These are phyloP conservation scores for Tricharina praecox DNA, from an alignment of 495 filamentous ascomycete species.

Conservation along the genomic window DNA sequence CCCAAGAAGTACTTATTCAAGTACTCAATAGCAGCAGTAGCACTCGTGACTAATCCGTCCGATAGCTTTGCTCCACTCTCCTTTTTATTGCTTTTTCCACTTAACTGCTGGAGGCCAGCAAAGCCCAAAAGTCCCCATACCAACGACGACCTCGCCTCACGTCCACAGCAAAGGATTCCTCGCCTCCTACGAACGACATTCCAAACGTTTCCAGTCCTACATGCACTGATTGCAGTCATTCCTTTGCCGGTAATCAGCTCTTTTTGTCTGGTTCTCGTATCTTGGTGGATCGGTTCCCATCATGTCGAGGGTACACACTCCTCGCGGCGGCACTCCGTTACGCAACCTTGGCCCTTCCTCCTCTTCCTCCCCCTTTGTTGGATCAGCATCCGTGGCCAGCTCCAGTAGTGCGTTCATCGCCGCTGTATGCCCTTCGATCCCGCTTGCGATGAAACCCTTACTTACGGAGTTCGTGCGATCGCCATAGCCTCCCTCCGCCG, in stretches of 20 bases:
- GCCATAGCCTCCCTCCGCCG: conserved; percentile 31
- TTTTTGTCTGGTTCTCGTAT: neutral
- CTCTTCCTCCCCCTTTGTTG: conserved; percentile 18
- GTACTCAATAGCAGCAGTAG: too few relatives aligned
- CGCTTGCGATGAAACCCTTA: neutral
- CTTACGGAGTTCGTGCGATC: neutral
- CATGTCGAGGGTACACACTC: conserved; percentile 16
- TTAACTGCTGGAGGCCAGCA: too few relatives aligned
- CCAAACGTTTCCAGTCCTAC: neutral
- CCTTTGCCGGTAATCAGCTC: neutral
- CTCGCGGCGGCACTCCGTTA: conserved; percentile 20
- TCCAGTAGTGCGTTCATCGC: conserved; percentile 7
- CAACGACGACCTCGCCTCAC: too few relatives aligned
- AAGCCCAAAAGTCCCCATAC: too few relatives aligned
- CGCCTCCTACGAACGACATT: too few relatives aligned
- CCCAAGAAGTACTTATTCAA: too few relatives aligned
- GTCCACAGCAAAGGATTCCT: too few relatives aligned
- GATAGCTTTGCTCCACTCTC: conserved; percentile 5
- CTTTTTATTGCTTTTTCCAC: conserved; percentile 1
- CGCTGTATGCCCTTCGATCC: conserved; percentile 15
- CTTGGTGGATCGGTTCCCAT: neutral
- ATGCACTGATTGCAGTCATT: neutral
- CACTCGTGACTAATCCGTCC: conserved; percentile 1
- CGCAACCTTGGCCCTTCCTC: conserved; percentile 18
- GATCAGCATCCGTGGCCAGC: conserved; percentile 12